A percentile compares a stretch with the other conserved stretches of the same genome.
phyloP scores from a whole-genome alignment of 768 basidiomycete genomes.

The Lepiota venenata region DNA sequence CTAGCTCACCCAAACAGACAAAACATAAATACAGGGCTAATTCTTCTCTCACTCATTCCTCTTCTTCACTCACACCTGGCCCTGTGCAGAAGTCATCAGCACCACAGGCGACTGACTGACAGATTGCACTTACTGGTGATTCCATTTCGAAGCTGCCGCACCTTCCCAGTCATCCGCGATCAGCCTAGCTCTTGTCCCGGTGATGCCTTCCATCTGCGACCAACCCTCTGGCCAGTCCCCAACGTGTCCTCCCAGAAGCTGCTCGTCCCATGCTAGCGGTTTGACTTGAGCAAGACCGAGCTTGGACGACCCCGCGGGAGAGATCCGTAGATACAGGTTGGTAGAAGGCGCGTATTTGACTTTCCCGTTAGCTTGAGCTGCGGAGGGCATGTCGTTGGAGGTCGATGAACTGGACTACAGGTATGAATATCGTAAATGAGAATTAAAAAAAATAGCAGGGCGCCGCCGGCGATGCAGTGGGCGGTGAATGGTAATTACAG shows the following conservation, averaged over 20 bases:
- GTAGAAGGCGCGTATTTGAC: background rate
- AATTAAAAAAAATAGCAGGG: background rate
- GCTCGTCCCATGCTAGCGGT: background rate
- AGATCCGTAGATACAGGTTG: background rate
- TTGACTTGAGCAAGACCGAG: constrained; percentile 3
- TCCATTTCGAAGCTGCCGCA: constrained; percentile 6
- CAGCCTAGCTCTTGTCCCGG: constrained; percentile 6
- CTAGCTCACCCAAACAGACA: background rate
- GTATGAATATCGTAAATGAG: background rate
- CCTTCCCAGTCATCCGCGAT: constrained; percentile 11
- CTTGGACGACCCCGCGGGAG: background rate
- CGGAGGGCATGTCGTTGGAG: constrained; percentile 1
- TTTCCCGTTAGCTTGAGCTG: constrained; percentile 9
- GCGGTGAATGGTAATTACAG: background rate
- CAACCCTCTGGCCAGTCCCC: constrained; percentile 1
- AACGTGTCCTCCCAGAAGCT: background rate
- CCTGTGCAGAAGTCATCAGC: background rate
- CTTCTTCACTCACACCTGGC: background rate
- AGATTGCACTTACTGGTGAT: constrained; percentile 1
- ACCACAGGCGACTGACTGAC: background rate
- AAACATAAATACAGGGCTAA: background rate
- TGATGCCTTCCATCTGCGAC: constrained; percentile 3
- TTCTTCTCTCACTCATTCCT: background rate
- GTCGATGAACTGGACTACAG: background rate
- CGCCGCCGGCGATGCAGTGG: background rate